phyloP scores from a whole-genome alignment of 2,329 filamentous ascomycete genomes.

The Sporothrix mexicana region DNA sequence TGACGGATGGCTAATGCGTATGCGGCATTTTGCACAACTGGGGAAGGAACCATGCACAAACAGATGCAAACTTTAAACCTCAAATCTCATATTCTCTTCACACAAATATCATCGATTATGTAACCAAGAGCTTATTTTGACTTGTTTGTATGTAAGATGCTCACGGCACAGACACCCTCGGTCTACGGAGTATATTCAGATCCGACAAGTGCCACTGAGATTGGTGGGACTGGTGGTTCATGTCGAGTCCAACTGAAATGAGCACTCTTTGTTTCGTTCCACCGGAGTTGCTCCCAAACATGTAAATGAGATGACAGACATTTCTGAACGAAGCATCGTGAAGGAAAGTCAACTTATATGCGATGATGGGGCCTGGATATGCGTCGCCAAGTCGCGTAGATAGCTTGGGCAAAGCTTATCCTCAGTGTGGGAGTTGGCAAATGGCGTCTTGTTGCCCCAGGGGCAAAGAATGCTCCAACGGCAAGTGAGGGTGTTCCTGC shows the following conservation, averaged over 20 bases:
- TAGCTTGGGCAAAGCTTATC: constrained; percentile 12
- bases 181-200: background rate
- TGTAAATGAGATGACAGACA: background rate
- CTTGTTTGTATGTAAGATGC: background rate
- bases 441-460: background rate
- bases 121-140: background rate
- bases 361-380: background rate
- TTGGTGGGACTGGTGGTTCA: too few species aligned
- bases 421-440: background rate
- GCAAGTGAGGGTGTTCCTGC: background rate
- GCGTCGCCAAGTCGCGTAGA: constrained; percentile 23
- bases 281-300: background rate
- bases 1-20: background rate
- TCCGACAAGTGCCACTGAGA: background rate
- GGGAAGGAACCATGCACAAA: background rate
- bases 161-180: background rate
- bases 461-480: background rate
- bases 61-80: background rate
- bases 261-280: background rate
- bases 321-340: background rate
- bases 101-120: background rate
- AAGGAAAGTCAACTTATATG: background rate
- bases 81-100: background rate
- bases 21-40: constrained; percentile 17
- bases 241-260: background rate